These are phyloP conservation scores for Rhinocladiella mackenziei DNA, from an alignment of 2,329 filamentous ascomycete genomes.

Conservation along the genomic window DNA sequence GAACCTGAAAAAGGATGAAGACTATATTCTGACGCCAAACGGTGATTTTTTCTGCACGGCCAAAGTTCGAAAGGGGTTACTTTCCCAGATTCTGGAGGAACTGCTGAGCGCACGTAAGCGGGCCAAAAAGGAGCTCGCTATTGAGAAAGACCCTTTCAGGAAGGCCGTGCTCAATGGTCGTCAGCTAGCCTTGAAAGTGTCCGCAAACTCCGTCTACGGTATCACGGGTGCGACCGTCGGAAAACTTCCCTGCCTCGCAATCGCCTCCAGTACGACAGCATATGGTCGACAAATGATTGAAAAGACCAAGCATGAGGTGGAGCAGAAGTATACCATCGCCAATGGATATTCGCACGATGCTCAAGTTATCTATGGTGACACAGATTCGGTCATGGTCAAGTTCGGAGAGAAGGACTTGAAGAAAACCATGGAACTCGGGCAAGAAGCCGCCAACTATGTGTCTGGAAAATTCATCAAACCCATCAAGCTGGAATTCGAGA, in stretches of 20 bases:
- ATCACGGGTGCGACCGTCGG: slow-evolving; percentile 93
- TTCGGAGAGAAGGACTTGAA: slow-evolving; percentile 84
- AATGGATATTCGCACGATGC: slow-evolving; percentile 95
- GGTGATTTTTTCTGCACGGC: slow-evolving; percentile 87
- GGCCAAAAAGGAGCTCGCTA: slow-evolving; percentile 82
- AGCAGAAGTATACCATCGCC: slow-evolving; percentile 80
- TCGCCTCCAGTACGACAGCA: slow-evolving; percentile 93
- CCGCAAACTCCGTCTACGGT: slow-evolving; percentile 96
- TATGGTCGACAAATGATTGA: slow-evolving; percentile 99
- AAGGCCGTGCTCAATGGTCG: slow-evolving; percentile 97
- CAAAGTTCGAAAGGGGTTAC: slow-evolving; percentile 83
- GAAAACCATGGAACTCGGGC: slow-evolving; percentile 90
- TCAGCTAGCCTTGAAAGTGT: slow-evolving; percentile 92
- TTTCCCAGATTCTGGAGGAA: slow-evolving; percentile 95
- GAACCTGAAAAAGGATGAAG: slow-evolving; percentile 75
- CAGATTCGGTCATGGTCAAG: slow-evolving; percentile 99
- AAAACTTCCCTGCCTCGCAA: slow-evolving; percentile 89
- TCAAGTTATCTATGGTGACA: slow-evolving; percentile 97
- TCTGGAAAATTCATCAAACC: slow-evolving; percentile 91
- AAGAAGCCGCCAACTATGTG: slow-evolving; percentile 84
- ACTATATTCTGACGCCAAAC: slow-evolving; percentile 95
- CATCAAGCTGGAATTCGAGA: slow-evolving; percentile 98
- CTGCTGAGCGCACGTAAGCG: slow-evolving; percentile 86
- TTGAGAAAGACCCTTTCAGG: slow-evolving; percentile 92
- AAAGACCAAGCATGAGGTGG: slow-evolving; percentile 93